Evolutionary conservation across 2,329 filamentous ascomycete species (phyloP), one percentile per base, ranked within the genome.

Genomic region (Nothopassalora personata): DNA sequence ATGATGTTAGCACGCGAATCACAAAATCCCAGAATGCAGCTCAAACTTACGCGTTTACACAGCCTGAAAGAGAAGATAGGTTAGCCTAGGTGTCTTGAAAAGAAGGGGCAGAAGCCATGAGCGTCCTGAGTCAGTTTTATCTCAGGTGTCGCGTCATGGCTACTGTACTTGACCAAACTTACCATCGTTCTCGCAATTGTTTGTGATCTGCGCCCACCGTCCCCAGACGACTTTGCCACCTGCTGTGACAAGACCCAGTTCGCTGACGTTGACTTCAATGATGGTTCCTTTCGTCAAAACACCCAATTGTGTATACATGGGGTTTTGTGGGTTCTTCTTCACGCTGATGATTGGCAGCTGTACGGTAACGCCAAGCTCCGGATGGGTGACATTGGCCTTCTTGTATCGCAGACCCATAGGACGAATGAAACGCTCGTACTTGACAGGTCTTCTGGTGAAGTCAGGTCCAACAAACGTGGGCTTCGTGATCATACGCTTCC

Each of bases 141-240:
- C n/a, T n/a, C n/a, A n/a, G n/a, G n/a, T n/a, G n/a, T n/a, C n/a
- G n/a, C n/a, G 23, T 23, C 23, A 23, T 23, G 23, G 23, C 23
- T 23, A 3, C 23, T 34, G 31, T 11, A 9, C 31, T 34, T 9
- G 31, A 34, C 31, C 11, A 4, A 2, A 43, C 39, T n/a, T 43
- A 27, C 84, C 84, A 68, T 86, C 84, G 64, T 84, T 85, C 71
- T 86, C 84, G 47, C 72, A 75, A 62, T 81, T 80, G 68, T 83
- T 83, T 15, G 81, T 82, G 53, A 90, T 81, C 75, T 91, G 88
- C 7, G 89, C 89, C 77, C 87, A 94, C 66, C 90, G 82, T 67
- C 90, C 91, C 92, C 92, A 97, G 6, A 93, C 90, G 8, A 96
- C 90, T 78, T 97, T 97, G 63, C 94, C 94, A 63, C 86, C 87